Evolutionary conservation across 2,329 filamentous ascomycete genomes (phyloP).

Genomic region (Apiospora pterosperma): DNA sequence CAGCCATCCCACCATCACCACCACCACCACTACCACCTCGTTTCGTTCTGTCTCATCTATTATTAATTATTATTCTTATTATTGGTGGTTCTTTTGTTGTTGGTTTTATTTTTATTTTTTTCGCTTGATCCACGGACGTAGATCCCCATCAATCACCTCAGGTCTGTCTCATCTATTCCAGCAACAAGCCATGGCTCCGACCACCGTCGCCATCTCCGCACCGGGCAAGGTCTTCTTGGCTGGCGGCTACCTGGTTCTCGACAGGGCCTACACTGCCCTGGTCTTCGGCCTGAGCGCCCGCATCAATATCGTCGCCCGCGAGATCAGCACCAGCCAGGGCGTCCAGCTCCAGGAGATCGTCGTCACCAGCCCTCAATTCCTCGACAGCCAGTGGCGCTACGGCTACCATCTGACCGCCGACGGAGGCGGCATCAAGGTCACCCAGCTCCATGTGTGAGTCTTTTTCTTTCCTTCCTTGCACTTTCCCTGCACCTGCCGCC

Average conservation of each 20-base stretch:
- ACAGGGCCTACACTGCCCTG: slow-evolving; percentile 77
- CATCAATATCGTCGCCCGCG: slow-evolving; percentile 61
- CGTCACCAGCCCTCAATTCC: slow-evolving; percentile 89
- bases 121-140: background rate
- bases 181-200: slow-evolving; percentile 5
- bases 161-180: background rate
- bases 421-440: slow-evolving; percentile 76
- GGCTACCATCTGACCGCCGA: slow-evolving; percentile 67
- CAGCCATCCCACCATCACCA: no score
- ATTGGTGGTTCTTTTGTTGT: no score
- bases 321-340: slow-evolving; percentile 57
- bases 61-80: no score
- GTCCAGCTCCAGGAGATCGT: slow-evolving; percentile 70
- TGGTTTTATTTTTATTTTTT: no score
- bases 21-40: background rate
- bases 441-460: slow-evolving; percentile 74
- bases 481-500: background rate
- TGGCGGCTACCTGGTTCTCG: slow-evolving; percentile 91
- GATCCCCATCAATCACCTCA: background rate
- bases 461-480: background rate
- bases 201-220: slow-evolving; percentile 68
- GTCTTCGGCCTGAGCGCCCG: slow-evolving; percentile 66
- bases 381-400: slow-evolving; percentile 84
- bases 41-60: no score
- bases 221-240: slow-evolving; percentile 95